Conservation (phyloP, 2,329 filamentous ascomycete genomes). For the Calonectria pseudoturangicola region DNA sequence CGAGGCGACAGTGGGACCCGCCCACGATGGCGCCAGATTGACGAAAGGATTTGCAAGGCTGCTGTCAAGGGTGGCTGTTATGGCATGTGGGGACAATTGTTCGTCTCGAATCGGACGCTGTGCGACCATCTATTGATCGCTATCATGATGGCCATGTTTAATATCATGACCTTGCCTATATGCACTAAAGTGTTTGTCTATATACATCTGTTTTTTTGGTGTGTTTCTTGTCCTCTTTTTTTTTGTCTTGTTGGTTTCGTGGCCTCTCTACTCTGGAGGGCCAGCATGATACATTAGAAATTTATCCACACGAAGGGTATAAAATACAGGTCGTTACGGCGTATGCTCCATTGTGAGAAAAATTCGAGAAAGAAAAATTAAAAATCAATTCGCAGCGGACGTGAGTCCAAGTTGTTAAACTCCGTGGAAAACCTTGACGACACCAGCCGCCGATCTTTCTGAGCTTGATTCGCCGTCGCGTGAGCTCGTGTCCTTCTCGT, state of each 20-base stretch:
- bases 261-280: background rate
- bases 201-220: conserved; percentile 1
- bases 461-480: conserved; percentile 53
- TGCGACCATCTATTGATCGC: conserved; percentile 14
- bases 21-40: conserved; percentile 1
- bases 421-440: conserved; percentile 55
- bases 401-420: conserved; percentile 41
- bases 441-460: conserved; percentile 52
- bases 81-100: background rate
- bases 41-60: conserved; percentile 24
- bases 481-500: conserved; percentile 47
- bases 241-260: background rate
- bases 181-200: conserved; percentile 17
- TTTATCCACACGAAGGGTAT: conserved; percentile 10
- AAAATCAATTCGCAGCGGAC: conserved; percentile 6
- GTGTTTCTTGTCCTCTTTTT: background rate
- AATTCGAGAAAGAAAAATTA: background rate
- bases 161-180: background rate
- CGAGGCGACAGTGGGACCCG: background rate
- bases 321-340: conserved; percentile 18
- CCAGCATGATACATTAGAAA: conserved; percentile 21
- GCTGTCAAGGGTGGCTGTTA: conserved; percentile 10
- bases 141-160: conserved; percentile 11
- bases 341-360: background rate
- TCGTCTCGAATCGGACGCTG: background rate